Evolutionary conservation across 768 basidiomycete genomes (phyloP), one percentile per base, ranked within the genome.

Genomic region (Hebeloma cylindrosporum): DNA sequence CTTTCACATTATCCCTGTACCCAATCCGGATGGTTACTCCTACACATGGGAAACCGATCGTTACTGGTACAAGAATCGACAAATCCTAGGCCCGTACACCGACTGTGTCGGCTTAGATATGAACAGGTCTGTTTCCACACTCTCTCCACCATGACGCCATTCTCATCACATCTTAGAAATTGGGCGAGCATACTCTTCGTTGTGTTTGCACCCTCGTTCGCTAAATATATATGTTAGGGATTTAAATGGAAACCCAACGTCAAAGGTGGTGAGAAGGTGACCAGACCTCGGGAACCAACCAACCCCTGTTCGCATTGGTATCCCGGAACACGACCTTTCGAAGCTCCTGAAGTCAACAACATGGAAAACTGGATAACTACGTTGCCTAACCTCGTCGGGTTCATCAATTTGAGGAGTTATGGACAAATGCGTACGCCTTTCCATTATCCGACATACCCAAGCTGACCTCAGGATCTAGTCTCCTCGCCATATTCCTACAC

Each of bases 401-500:
- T 88, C 62, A 46, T 91, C 23, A 88, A 92, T 63, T 60, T 91
- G 39, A 72, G 91, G 51, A 86, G 82, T 53, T 93, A 89, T 56
- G 89, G 89, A 0, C 88, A 92, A 60, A 84, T 90, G 75, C 60
- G 87, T 90, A 54, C 45, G 85, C 73, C 16, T 20, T 13, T 23
- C 31, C 6, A 29, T 14, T 21, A 1, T 11, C 7, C 13, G 7
- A 14, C 27, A 17, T 33, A 13, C 30, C 31, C 10, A 23, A 26
- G 8, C 16, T 26, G 31, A 20, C 17, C n/a, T 21, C 27, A 20
- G 10, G 7, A 29, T 27, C 14, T 44, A 90, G 86, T 90, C 44
- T 85, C 87, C n/a, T 72, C 80, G 26, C 90, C 90, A 4, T 92
- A 75, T 53, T 86, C 88, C 0, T 83, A 82, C 58, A 78, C 80